phyloP scores from a whole-genome alignment of 805 yeast genomes.

The Wickerhamiella azymoides region DNA sequence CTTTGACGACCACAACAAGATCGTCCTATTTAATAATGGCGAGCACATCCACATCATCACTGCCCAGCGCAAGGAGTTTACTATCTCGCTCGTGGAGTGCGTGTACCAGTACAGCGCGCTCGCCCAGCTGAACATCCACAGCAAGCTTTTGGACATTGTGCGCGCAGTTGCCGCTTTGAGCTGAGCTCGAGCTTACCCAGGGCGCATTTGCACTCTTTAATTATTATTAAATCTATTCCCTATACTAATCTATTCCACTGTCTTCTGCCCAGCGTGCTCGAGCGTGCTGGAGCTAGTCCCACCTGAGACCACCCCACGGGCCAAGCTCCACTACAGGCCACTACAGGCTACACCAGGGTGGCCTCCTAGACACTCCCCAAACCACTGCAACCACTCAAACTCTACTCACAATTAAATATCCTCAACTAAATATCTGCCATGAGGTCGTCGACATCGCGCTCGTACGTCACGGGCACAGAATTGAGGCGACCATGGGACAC shows the following conservation, averaged over 20 bases:
- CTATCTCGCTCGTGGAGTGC: conserved; percentile 15
- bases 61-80: conserved; percentile 16
- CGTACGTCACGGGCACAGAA: conserved; percentile 16
- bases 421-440: background rate
- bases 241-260: no score
- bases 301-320: no score
- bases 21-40: conserved; percentile 67
- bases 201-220: no score
- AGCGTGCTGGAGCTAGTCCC: no score
- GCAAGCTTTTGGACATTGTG: conserved; percentile 8
- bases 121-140: background rate
- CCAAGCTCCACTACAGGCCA: no score
- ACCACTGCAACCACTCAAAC: no score
- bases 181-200: background rate
- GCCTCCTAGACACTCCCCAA: no score
- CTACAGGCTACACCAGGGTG: no score
- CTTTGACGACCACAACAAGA: conserved; percentile 87
- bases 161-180: background rate
- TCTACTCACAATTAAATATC: background rate
- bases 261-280: no score
- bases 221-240: background rate
- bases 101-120: conserved; percentile 4
- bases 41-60: conserved; percentile 62
- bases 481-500: conserved; percentile 11
- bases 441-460: conserved; percentile 13